These are phyloP conservation scores for Fraxinus americana DNA, from an alignment of 257 asterid genomes.

Conservation along the genomic window DNA sequence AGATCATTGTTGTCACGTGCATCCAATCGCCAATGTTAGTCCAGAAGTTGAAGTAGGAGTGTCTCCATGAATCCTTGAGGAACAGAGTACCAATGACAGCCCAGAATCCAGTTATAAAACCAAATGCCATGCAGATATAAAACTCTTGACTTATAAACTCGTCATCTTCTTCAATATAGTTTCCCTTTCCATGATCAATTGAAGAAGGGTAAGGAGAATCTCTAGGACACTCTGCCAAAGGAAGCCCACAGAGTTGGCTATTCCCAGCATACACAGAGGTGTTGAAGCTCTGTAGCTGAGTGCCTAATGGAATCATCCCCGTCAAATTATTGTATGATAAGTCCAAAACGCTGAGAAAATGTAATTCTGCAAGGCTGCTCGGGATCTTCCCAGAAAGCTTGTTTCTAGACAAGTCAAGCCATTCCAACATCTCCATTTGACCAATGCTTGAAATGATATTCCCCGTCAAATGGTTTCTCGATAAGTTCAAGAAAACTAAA, in stretches of 20 bases:
- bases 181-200: too few relatives aligned
- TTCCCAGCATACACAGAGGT: constrained; percentile 34
- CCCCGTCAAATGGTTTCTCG: too few relatives aligned
- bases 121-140: too few relatives aligned
- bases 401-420: constrained; percentile 40
- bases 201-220: background rate
- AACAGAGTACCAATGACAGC: too few relatives aligned
- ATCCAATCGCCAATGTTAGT: background rate
- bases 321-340: constrained; percentile 36
- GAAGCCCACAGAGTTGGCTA: constrained; percentile 31
- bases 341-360: constrained; percentile 25
- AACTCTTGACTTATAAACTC: too few relatives aligned
- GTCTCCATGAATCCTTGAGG: background rate
- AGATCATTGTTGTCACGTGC: background rate
- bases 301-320: constrained; percentile 31
- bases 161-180: too few relatives aligned
- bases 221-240: constrained; percentile 20
- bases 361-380: constrained; percentile 6
- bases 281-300: constrained; percentile 23
- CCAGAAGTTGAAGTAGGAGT: constrained; percentile 19
- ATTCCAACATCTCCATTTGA: too few relatives aligned
- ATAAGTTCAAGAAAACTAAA: too few relatives aligned
- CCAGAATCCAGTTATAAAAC: too few relatives aligned
- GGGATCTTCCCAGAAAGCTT: constrained; percentile 39
- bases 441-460: too few relatives aligned